Conservation (phyloP, 1,139 yeast species). For the Candida smagusa region DNA sequence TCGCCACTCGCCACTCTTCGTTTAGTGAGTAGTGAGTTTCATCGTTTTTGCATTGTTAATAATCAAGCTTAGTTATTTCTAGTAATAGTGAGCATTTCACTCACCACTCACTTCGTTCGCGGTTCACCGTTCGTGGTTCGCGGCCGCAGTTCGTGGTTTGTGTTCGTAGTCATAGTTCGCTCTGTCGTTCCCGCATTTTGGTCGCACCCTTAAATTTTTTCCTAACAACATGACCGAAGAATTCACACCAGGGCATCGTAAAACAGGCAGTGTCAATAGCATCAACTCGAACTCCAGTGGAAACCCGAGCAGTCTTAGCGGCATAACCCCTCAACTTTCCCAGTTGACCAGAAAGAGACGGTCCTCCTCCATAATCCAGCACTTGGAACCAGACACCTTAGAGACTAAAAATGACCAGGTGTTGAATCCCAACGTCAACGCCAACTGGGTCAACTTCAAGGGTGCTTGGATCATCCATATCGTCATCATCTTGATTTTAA, state of each 20-base stretch:
- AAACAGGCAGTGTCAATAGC: constrained; percentile 19
- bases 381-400: constrained; percentile 87
- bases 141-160: no score
- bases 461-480: constrained; percentile 96
- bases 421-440: constrained; percentile 83
- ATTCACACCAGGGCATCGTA: constrained; percentile 9
- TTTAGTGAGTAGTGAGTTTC: no score
- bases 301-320: constrained; percentile 5
- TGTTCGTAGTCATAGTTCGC: no score
- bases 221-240: background rate
- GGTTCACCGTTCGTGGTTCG: no score
- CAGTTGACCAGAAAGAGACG: constrained; percentile 40
- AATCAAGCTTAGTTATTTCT: no score
- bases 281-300: constrained; percentile 11
- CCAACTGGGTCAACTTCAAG: constrained; percentile 93
- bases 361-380: constrained; percentile 64
- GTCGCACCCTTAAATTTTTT: constrained; percentile 1
- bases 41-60: no score
- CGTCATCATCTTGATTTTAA: constrained; percentile 71
- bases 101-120: no score
- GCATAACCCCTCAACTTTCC: constrained; percentile 26
- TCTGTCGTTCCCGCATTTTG: background rate
- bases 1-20: no score
- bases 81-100: no score
- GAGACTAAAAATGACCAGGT: constrained; percentile 94